These are phyloP conservation scores for Exophiala aquamarina DNA, from an alignment of 2,329 filamentous ascomycete genomes.

Conservation along the genomic window DNA sequence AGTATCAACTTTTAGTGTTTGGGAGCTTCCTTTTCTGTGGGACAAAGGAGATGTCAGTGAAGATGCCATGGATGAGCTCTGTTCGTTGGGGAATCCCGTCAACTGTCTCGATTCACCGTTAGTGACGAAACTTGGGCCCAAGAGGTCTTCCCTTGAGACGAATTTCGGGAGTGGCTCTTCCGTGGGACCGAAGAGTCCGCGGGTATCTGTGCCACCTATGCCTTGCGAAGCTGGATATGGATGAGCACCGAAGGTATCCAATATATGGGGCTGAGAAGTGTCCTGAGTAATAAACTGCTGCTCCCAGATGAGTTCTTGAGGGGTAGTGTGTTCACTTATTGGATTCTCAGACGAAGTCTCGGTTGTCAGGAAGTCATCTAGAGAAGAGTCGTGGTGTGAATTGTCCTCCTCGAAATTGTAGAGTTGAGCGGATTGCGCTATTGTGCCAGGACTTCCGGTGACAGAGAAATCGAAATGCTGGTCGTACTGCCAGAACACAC, in stretches of 20 bases:
- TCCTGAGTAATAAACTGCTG: conserved; percentile 19
- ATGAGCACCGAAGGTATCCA: conserved; percentile 8
- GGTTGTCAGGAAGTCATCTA: conserved; percentile 23
- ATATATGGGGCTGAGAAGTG: conserved; percentile 14
- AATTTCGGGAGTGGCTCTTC: conserved; percentile 12
- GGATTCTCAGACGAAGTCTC: conserved; percentile 25
- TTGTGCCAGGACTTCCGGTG: conserved; percentile 9
- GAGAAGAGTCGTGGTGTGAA: conserved; percentile 20
- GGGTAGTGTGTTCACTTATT: conserved; percentile 26
- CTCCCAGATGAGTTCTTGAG: conserved; percentile 26
- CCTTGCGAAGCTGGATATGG: conserved; percentile 5
- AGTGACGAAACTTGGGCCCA: conserved; percentile 5
- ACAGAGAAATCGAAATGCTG: conserved; percentile 2
- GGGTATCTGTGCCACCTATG: conserved; percentile 6
- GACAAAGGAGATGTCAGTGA: not conserved
- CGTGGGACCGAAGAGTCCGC: conserved; percentile 3
- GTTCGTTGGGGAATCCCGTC: too few relatives aligned
- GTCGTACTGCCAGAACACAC: conserved; percentile 2
- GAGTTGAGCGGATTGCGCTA: not conserved
- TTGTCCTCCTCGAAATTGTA: conserved; percentile 18
- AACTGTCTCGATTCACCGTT: too few relatives aligned
- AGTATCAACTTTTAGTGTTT: conserved; percentile 18
- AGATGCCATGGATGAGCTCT: conserved; percentile 6
- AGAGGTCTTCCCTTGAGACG: conserved; percentile 15
- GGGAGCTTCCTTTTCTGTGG: conserved; percentile 8